phyloP scores from a whole-genome alignment of 148 eudicot species.

The Vaccinium corymbosum region DNA sequence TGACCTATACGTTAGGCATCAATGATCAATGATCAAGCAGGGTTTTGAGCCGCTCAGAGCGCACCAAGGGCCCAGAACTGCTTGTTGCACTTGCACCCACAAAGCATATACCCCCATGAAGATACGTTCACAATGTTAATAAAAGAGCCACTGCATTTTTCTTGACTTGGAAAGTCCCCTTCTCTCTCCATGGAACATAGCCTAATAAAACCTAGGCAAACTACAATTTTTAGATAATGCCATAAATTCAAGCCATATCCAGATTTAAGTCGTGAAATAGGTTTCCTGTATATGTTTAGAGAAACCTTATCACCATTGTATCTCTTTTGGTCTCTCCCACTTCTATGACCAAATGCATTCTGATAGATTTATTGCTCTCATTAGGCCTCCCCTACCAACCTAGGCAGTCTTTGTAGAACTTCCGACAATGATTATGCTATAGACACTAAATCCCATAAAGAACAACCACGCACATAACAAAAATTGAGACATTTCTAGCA shows the following conservation, averaged over 20 bases:
- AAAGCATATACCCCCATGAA: background rate
- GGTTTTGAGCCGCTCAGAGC: background rate
- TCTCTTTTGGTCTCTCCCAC: background rate
- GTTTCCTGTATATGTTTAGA: background rate
- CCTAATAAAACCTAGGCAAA: background rate
- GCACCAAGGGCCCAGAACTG: background rate
- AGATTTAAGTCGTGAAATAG: background rate
- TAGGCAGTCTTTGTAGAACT: background rate
- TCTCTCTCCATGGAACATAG: background rate
- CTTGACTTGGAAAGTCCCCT: background rate
- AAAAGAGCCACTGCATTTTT: background rate
- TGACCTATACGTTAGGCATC: background rate
- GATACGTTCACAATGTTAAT: background rate
- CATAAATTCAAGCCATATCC: background rate
- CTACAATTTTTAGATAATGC: background rate
- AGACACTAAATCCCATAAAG: background rate
- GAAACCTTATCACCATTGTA: background rate
- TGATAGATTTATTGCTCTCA: background rate
- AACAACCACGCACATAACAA: background rate
- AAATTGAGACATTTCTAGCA: background rate
- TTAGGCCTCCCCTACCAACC: background rate
- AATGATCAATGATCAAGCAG: background rate
- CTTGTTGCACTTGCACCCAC: background rate
- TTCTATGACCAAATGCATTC: background rate
- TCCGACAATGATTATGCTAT: background rate